phyloP scores from a whole-genome alignment of 768 basidiomycete genomes.

The Dentipellis fragilis region DNA sequence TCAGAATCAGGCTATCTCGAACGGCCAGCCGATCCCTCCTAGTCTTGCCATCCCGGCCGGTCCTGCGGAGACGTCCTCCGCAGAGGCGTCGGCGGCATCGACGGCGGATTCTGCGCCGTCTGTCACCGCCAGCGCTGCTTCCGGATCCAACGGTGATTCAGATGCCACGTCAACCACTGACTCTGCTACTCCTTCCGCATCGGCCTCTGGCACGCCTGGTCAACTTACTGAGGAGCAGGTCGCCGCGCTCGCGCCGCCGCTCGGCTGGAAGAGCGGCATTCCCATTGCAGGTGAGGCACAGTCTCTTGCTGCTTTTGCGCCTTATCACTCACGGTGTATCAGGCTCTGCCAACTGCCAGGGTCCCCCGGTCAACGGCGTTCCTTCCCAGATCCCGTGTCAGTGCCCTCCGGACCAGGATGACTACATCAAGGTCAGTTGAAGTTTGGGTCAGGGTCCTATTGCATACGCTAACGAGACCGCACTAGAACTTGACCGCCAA shows the following conservation, averaged over 20 bases:
- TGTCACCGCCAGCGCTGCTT: no score
- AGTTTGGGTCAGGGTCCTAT: not conserved
- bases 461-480: not conserved
- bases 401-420: conserved; percentile 12
- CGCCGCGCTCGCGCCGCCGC: conserved; percentile 12
- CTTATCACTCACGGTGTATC: conserved; percentile 2
- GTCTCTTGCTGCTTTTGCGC: not conserved
- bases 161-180: not conserved
- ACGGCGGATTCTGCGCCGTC: no score
- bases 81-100: no score
- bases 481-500: conserved; percentile 3
- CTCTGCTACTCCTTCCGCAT: not conserved
- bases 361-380: not conserved
- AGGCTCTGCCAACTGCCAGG: conserved; percentile 18
- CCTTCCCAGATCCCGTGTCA: conserved; percentile 14
- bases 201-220: not conserved
- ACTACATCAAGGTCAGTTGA: conserved; percentile 1
- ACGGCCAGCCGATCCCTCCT: not conserved
- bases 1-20: conserved; percentile 4
- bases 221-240: not conserved
- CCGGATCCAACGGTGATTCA: not conserved
- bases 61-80: not conserved
- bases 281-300: conserved; percentile 11
- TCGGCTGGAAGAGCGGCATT: conserved; percentile 13
- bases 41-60: not conserved